Evolutionary conservation across 768 basidiomycete genomes (phyloP).

Genomic region (Suillus spraguei): DNA sequence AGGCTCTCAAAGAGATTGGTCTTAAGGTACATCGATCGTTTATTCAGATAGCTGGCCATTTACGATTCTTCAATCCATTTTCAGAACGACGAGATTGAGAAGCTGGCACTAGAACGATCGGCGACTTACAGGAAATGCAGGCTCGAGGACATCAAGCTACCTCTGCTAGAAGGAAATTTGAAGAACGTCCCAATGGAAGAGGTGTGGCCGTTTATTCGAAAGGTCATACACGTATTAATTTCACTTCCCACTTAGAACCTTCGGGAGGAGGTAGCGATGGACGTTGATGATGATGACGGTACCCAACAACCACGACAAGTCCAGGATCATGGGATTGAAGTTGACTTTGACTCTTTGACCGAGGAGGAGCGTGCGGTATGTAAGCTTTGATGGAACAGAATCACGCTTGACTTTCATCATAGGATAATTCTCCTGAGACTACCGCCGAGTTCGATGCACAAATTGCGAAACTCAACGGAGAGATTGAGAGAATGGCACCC

Average conservation of each 20-base stretch:
- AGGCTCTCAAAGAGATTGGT: slow-evolving; percentile 89
- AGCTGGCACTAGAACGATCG: slow-evolving; percentile 81
- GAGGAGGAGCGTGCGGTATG: slow-evolving; percentile 75
- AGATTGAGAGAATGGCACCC: slow-evolving; percentile 93
- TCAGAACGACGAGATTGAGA: slow-evolving; percentile 91
- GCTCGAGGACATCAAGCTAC: slow-evolving; percentile 88
- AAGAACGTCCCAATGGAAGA: slow-evolving; percentile 95
- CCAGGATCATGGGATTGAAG: slow-evolving; percentile 86
- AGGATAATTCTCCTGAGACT: slow-evolving; percentile 65
- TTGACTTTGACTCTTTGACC: slow-evolving; percentile 76
- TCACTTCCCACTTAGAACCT: slow-evolving; percentile 54
- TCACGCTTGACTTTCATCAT: slow-evolving; percentile 9
- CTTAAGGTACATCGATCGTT: slow-evolving; percentile 53
- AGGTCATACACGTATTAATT: slow-evolving; percentile 10
- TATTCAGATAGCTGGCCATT: slow-evolving; percentile 6
- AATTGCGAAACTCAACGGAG: slow-evolving; percentile 67
- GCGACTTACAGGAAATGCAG: slow-evolving; percentile 89
- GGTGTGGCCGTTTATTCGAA: slow-evolving; percentile 42
- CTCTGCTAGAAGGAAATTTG: slow-evolving; percentile 73
- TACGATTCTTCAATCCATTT: not conserved
- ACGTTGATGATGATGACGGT: slow-evolving; percentile 84
- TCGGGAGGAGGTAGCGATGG: slow-evolving; percentile 88
- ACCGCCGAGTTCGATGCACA: slow-evolving; percentile 75
- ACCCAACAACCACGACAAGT: slow-evolving; percentile 73
- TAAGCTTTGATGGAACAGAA: slow-evolving; percentile 1